These are phyloP conservation scores for Trypethelium eluteriae DNA, from an alignment of 495 filamentous ascomycete genomes.

Conservation along the genomic window DNA sequence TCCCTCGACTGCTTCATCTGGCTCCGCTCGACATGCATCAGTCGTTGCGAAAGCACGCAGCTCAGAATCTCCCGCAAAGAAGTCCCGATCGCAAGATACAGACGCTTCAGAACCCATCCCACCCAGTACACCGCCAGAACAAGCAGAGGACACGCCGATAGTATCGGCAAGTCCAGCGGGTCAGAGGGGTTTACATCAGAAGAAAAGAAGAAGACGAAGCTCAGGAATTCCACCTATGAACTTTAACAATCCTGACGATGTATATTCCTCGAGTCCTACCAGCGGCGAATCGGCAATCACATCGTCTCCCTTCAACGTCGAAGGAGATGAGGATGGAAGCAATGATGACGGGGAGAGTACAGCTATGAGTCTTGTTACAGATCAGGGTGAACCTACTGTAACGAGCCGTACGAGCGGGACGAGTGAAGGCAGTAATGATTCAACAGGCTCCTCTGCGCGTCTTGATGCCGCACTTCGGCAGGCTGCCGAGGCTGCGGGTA, in stretches of 20 bases:
- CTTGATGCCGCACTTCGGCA: constrained; percentile 70
- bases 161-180: constrained; percentile 58
- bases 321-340: constrained; percentile 12
- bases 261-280: constrained; percentile 68
- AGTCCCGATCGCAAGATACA: constrained; percentile 35
- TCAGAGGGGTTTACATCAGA: constrained; percentile 60
- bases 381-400: constrained; percentile 21
- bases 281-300: constrained; percentile 50
- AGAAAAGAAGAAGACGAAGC: constrained; percentile 52
- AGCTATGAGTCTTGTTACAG: constrained; percentile 26
- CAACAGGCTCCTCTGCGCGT: constrained; percentile 55
- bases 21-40: constrained; percentile 62
- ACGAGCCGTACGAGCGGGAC: constrained; percentile 12
- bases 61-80: constrained; percentile 41
- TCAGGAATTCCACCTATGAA: constrained; percentile 55
- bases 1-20: constrained; percentile 68
- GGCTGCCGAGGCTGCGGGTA: constrained; percentile 66
- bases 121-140: constrained; percentile 58
- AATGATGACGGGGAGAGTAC: constrained; percentile 29
- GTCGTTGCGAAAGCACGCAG: constrained; percentile 40
- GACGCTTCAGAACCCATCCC: constrained; percentile 50
- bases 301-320: constrained; percentile 20
- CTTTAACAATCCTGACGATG: constrained; percentile 54
- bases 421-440: constrained; percentile 39
- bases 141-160: constrained; percentile 48